phyloP scores from a whole-genome alignment of 176 grass and related monocot species.

The Zea mays region Zm-B73-REFERENCE-NAM-5.0 NC_050105.1:140562501-140563000 shows the following conservation, averaged over 20 bases:
- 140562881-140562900: conserved; percentile 11
- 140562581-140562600: background rate
- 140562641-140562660: conserved; percentile 9
- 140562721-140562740: conserved; percentile 16
- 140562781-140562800: too few relatives aligned
- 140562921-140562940: conserved; percentile 42
- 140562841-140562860: background rate
- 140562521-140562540: too few relatives aligned
- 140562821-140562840: background rate
- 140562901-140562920: background rate
- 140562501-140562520: too few relatives aligned
- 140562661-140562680: conserved; percentile 8
- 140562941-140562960: conserved; percentile 21
- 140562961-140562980: background rate
- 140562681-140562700: background rate
- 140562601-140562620: background rate
- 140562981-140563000: conserved; percentile 17
- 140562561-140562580: background rate
- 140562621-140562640: background rate
- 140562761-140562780: background rate
- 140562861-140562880: conserved; percentile 5
- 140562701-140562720: conserved; percentile 27
- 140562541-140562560: too few relatives aligned
- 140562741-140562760: background rate
- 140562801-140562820: background rate